Evolutionary conservation across 768 basidiomycete genomes (phyloP).

Genomic region (Mycena polygramma): DNA sequence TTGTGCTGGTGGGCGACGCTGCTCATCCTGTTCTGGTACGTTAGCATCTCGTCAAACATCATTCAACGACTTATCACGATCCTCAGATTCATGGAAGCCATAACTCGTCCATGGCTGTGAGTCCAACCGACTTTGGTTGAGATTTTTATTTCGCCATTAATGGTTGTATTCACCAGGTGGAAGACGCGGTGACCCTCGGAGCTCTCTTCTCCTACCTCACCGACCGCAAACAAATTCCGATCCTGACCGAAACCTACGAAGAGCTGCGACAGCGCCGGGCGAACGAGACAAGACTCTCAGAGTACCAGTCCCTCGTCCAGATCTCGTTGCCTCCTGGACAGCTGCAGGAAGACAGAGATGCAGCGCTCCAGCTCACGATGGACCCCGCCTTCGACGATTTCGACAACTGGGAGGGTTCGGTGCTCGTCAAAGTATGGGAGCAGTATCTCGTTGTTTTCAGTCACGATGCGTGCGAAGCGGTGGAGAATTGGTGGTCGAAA

Average conservation of each 20-base stretch:
- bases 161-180: constrained; percentile 40
- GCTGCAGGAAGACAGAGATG: constrained; percentile 24
- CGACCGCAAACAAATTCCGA: constrained; percentile 51
- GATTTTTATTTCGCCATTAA: neutral
- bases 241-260: constrained; percentile 62
- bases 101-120: constrained; percentile 58
- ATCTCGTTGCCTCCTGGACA: constrained; percentile 27
- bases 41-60: neutral
- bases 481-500: constrained; percentile 35
- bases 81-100: constrained; percentile 57
- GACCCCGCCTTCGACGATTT: constrained; percentile 20
- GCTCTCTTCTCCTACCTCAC: constrained; percentile 61
- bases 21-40: constrained; percentile 57
- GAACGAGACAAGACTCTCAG: constrained; percentile 12
- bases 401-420: constrained; percentile 26
- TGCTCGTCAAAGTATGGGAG: constrained; percentile 23
- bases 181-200: constrained; percentile 54
- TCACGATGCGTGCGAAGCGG: constrained; percentile 27
- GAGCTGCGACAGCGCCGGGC: constrained; percentile 57
- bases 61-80: neutral
- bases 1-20: constrained; percentile 56
- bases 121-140: neutral
- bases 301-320: constrained; percentile 23
- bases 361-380: constrained; percentile 16
- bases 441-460: constrained; percentile 21